Evolutionary conservation across 306 rosid genomes (phyloP), one percentile per base, ranked within the genome.

Genomic region (Pachyrhizus erosus): DNA sequence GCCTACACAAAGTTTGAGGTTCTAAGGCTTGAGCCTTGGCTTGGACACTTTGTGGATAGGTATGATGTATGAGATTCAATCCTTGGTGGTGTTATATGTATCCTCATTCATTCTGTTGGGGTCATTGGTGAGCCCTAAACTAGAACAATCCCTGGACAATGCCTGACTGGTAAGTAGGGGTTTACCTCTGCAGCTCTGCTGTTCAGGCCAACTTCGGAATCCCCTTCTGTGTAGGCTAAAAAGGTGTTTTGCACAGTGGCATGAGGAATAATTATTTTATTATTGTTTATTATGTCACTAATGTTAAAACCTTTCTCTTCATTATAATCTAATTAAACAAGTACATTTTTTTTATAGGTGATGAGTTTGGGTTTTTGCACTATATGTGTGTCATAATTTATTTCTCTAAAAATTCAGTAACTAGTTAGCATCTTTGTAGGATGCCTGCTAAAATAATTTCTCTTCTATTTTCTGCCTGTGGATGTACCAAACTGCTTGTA

Each of bases 371-470:
- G 76, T 55, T 26, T 26, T 24, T 78, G 71, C 8, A 34, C 72
- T 57, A 6, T 17, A 45, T 64, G 43, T 1, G 12, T 42, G 23
- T 78, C 73, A 18, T 37, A 12, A 23, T 31, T 42, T 43, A 20
- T 77, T 82, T 39, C 78, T 73, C 40, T 48, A 20, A 71, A 67
- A 48, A 43, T 70, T 76, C 29, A 76, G 21, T 51, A 62, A 73
- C 33, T 69, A 29, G 62, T 66, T 31, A 33, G 55, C 10, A 43
- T 49, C 20, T 81, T 33, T 18, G 33, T 46, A 68, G 37, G 69
- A 34, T 55, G 1, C 60, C 12, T 18, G 60, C 2, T 18, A 11
- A 7, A 9, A n/a, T 52, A 52, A 67, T 33, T 76, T 65, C 8
- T 54, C 27, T 57, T 42, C 18, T 37, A 39, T 74, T 2, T 65